Percentiles rank a stretch among this genome's conserved stretches.
Evolutionary conservation across 495 filamentous ascomycete species (phyloP).

Genomic region (Ramalina peruviana): DNA sequence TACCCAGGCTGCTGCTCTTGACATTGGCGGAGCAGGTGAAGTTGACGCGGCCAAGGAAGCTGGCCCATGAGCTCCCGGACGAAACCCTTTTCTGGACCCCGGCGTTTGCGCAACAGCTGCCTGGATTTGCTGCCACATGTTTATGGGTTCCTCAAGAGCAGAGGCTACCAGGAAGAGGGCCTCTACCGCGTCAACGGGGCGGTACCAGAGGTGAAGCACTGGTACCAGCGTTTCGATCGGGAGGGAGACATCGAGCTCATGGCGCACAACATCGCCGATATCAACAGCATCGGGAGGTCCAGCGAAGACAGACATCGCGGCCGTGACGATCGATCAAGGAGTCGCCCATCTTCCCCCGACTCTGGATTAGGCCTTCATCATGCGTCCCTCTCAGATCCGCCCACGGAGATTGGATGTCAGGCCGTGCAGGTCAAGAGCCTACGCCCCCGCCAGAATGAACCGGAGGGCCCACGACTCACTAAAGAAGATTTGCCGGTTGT

Average conservation of each 20-base stretch:
- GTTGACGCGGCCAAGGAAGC: slow-evolving; percentile 45
- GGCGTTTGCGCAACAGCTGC: slow-evolving; percentile 70
- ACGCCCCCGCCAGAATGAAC: no score
- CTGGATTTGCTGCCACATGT: slow-evolving; percentile 39
- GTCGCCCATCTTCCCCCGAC: no score
- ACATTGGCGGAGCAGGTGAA: slow-evolving; percentile 74
- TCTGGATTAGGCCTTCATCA: no score
- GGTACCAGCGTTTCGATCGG: slow-evolving; percentile 75
- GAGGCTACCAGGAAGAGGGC: slow-evolving; percentile 79
- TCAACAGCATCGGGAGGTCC: slow-evolving; percentile 26
- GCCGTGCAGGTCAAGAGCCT: no score
- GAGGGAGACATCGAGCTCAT: slow-evolving; percentile 80
- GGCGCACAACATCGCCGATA: slow-evolving; percentile 57
- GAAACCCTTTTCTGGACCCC: slow-evolving; percentile 91
- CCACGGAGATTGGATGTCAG: no score
- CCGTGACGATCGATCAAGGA: no score
- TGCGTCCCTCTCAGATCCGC: no score
- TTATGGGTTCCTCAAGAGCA: slow-evolving; percentile 69
- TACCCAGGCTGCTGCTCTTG: slow-evolving; percentile 62
- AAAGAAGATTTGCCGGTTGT: no score
- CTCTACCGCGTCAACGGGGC: slow-evolving; percentile 80
- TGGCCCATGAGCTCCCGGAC: no score
- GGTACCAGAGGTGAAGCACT: slow-evolving; percentile 68
- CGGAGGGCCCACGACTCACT: no score
- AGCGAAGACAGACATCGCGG: no score